Conservation (phyloP, 2,329 filamentous ascomycete species). For the Xylaria multiplex region DNA sequence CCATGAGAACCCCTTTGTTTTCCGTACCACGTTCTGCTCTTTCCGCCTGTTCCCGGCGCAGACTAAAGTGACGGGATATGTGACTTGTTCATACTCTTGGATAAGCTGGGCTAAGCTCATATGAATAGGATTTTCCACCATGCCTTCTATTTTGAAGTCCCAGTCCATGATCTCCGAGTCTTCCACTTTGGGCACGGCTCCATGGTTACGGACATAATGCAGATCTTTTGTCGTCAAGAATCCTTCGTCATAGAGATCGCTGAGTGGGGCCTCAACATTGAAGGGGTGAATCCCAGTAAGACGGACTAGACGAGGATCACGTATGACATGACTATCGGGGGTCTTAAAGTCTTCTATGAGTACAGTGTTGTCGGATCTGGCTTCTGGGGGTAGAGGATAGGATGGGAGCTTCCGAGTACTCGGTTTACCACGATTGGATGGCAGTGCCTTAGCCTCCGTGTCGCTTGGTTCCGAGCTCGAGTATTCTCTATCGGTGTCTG, state of each 20-base stretch:
- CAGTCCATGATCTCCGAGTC: conserved; percentile 80
- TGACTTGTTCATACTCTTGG: conserved; percentile 79
- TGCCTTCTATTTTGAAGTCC: conserved; percentile 84
- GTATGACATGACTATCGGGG: conserved; percentile 81
- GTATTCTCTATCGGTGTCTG: conserved; percentile 53
- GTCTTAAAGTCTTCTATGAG: conserved; percentile 83
- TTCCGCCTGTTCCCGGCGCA: conserved; percentile 93
- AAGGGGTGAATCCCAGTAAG: conserved; percentile 91
- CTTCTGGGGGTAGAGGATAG: conserved; percentile 76
- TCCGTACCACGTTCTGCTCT: conserved; percentile 90
- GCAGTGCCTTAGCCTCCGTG: conserved; percentile 33
- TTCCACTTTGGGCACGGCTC: conserved; percentile 78
- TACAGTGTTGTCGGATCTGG: conserved; percentile 66
- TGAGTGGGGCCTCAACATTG: conserved; percentile 87
- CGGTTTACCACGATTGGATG: conserved; percentile 36
- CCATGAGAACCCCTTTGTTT: conserved; percentile 96
- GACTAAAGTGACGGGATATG: conserved; percentile 86
- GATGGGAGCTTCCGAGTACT: conserved; percentile 38
- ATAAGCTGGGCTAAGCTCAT: conserved; percentile 79
- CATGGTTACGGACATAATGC: conserved; percentile 94
- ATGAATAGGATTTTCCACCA: conserved; percentile 80
- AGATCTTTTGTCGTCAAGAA: conserved; percentile 89
- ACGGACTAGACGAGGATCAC: conserved; percentile 84
- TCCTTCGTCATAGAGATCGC: conserved; percentile 78
- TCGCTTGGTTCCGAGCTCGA: conserved; percentile 47